Evolutionary conservation across 2,329 filamentous ascomycete species (phyloP).

Genomic region (Colletotrichum sp.): DNA sequence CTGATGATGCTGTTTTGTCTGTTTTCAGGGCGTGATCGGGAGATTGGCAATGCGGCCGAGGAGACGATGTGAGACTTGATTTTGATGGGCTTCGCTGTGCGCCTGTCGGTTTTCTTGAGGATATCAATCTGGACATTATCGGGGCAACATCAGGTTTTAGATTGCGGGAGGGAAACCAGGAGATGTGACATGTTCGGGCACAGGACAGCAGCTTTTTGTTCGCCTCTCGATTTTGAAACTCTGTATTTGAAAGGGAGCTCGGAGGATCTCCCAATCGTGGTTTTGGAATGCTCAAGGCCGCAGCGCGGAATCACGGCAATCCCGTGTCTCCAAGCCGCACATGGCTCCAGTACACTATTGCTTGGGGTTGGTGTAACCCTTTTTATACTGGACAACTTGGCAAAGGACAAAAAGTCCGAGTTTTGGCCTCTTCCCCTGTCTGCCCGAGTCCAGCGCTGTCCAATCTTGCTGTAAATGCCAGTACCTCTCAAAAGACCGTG

Average conservation of each 20-base stretch:
- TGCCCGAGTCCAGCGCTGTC: not conserved
- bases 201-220: not conserved
- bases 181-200: not conserved
- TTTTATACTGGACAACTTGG: not conserved
- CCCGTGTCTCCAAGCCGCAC: not conserved
- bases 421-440: not conserved
- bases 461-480: not conserved
- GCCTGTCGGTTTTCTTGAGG: not conserved
- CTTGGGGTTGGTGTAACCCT: not conserved
- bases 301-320: not conserved
- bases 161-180: not conserved
- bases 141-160: not conserved
- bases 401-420: not conserved
- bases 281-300: not conserved
- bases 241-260: not conserved
- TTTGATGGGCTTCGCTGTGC: not conserved
- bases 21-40: not conserved
- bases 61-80: not conserved
- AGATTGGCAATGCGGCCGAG: not conserved
- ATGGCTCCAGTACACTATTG: not conserved
- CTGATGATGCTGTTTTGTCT: not conserved
- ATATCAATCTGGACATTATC: not conserved
- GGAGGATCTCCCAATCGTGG: not conserved
- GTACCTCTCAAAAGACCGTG: not conserved
- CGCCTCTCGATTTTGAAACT: not conserved